Evolutionary conservation across 2,329 filamentous ascomycete species (phyloP), one percentile per base, ranked within the genome.

Genomic region (Parastagonospora nodorum): DNA sequence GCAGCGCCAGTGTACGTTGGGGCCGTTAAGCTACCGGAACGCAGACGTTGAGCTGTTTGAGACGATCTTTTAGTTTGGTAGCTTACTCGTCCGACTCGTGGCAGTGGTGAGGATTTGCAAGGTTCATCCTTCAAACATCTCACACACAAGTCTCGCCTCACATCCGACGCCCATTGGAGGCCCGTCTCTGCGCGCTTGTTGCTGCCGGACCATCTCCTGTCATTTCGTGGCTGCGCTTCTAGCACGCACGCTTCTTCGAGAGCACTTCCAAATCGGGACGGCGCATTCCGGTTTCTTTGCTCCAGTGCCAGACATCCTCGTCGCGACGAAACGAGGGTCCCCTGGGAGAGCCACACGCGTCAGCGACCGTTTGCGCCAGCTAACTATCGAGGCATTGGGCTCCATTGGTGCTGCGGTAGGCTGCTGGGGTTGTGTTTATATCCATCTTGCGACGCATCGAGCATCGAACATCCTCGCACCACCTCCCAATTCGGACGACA

Each of bases 221-320:
- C 66, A 67, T 46, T 56, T 56, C 63, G 61, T 67, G 57, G 57
- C 60, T 57, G 59, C 46, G 49, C 63, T 63, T 62, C 66, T 45
- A 42, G 53, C 55, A 51, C 54, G 52, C 58, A 63, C 56, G 53
- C 61, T 48, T 61, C 53, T 66, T 67, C 68, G 67, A 61, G 61
- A 68, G 48, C 64, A 71, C 69, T 72, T 67, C 71, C 67, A 54
- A 51, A 69, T 71, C 68, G 67, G 69, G 71, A 66, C 57, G 56
- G 58, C 56, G 54, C 48, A 55, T 64, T 66, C 68, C 71, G 62
- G 66, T 55, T 63, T 60, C 58, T 57, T 51, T 63, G 54, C 46
- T 48, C 45, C 57, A 47, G 48, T 54, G 55, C 61, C 57, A 61
- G 50, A 63, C 62, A 68, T 63, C 68, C 67, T 72, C 67, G 67